Base-by-base conservation (phyloP, 2,329 filamentous ascomycete species). In the Metarhizium sp. region DNA sequence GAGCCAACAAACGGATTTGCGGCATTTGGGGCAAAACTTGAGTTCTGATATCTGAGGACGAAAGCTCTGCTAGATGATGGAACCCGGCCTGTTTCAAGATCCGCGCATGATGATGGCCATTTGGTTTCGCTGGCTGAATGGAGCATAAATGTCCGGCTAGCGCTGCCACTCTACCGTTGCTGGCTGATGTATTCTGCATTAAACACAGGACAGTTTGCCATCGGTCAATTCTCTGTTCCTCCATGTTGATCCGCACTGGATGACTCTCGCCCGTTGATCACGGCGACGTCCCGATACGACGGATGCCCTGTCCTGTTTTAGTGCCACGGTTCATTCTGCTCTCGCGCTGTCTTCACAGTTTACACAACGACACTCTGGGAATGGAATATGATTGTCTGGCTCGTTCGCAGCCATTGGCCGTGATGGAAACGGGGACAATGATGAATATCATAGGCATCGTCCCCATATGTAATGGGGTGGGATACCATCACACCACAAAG, bases 21-120 rank as follows among this genome's bases (percentile, higher is more conserved):
- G n/a, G 11, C 6, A 10, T 18, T 45, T 45, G 42, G n/a, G 18
- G 20, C 16, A 18, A 45, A 20, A 20, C n/a, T 14, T 10, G 42
- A 45, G 42, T 20, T 45, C 38, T 45, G 32, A 43, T 43, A 43
- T 18, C 16, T 5, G 40, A 16, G n/a, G 45, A 51, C 49, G 49
- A 52, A 25, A 20, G 30, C 16, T 48, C 32, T 16, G 52, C 6
- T 30, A 30, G 53, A 14, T n/a, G 47, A 51, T 52, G 47, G 50
- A 43, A 57, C 48, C 51, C 11, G 32, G 43, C 32, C 50, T 48
- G 57, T 57, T 57, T 59, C 55, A 55, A 50, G 38, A 36, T 30
- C 43, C 54, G 10, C 30, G 47, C 42, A 46, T 34, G 34, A 30
- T 50, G 18, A 50, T 32, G n/a, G 34, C 20, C 16, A 14, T 18